These are phyloP conservation scores for Phialemoniopsis sp. DNA, from an alignment of 2,329 filamentous ascomycete genomes.

Conservation along the genomic window DNA sequence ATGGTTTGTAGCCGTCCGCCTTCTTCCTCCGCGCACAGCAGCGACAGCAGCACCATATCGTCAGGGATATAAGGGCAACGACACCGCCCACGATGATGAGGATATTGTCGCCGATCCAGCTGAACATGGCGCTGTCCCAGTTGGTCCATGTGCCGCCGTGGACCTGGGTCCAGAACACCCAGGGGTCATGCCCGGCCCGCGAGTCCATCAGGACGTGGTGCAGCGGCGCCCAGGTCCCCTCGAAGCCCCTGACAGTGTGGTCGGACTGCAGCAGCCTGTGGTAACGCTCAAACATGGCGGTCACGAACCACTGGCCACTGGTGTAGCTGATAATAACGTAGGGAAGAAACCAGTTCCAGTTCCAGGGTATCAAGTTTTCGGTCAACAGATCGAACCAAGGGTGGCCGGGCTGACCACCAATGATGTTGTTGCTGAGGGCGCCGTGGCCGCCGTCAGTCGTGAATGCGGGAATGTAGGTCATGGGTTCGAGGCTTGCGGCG, in stretches of 20 bases:
- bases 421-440: conserved; percentile 56
- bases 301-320: conserved; percentile 66
- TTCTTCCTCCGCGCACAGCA: conserved; percentile 1
- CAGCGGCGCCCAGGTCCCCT: conserved; percentile 9
- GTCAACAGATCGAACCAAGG: conserved; percentile 67
- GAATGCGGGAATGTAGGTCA: conserved; percentile 63
- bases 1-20: neutral
- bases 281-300: conserved; percentile 69
- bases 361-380: conserved; percentile 57
- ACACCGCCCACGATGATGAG: conserved; percentile 8
- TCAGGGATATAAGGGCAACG: neutral
- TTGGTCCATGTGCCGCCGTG: conserved; percentile 19
- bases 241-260: conserved; percentile 14
- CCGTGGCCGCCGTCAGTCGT: conserved; percentile 44
- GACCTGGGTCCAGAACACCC: conserved; percentile 22
- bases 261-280: conserved; percentile 12
- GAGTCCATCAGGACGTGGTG: conserved; percentile 21
- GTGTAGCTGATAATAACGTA: conserved; percentile 75
- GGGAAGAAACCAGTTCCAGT: conserved; percentile 64
- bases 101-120: conserved; percentile 19
- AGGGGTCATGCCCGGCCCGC: conserved; percentile 15
- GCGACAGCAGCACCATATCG: conserved; percentile 1
- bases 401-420: conserved; percentile 64
- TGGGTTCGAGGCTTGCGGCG: conserved; percentile 60
- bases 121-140: conserved; percentile 21